Evolutionary conservation across 345 rosid species (phyloP).

Genomic region (Gossypium ekmanianum): DNA sequence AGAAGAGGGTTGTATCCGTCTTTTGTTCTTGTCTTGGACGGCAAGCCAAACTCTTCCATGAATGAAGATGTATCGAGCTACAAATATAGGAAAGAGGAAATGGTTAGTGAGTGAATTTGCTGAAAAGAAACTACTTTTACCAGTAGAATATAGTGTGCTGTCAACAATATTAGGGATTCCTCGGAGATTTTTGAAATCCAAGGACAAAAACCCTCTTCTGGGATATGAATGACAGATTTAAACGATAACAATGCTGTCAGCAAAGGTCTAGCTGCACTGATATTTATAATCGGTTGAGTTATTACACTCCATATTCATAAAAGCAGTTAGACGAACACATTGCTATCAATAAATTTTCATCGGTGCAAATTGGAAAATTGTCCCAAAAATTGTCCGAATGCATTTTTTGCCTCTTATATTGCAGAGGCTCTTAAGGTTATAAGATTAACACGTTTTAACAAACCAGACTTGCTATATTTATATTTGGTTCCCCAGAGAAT

Average conservation of each 20-base stretch:
- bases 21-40: conserved; percentile 77
- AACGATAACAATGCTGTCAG: not conserved
- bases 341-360: not conserved
- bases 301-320: not conserved
- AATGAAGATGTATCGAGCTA: conserved; percentile 84
- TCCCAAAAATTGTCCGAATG: not conserved
- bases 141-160: not conserved
- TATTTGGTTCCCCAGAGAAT: not conserved
- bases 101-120: not conserved
- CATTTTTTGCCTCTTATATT: not conserved
- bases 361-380: not conserved
- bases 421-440: not conserved
- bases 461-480: not conserved
- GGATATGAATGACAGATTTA: not conserved
- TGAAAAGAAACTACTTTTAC: not conserved
- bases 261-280: not conserved
- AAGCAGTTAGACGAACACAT: not conserved
- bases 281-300: not conserved
- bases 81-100: conserved; percentile 2
- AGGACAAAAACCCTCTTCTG: not conserved
- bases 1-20: conserved; percentile 92
- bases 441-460: not conserved
- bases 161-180: not conserved
- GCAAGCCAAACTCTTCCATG: conserved; percentile 95
- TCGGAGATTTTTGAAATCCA: not conserved